These are phyloP conservation scores for Albatrellus sp. DNA, from an alignment of 1,284 basidiomycete species.

Conservation along the genomic window DNA sequence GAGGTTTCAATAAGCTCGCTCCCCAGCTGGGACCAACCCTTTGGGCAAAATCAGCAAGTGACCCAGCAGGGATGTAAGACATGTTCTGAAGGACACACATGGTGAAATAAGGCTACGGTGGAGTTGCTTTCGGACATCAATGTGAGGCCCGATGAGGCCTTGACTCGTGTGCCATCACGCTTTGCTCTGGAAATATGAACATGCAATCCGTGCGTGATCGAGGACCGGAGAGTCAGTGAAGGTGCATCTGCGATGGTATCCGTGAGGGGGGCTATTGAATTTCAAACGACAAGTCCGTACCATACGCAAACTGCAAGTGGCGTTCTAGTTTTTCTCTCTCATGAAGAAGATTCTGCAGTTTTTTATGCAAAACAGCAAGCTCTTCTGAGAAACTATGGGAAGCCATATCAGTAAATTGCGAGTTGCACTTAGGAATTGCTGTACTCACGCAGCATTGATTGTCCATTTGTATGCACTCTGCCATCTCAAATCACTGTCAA, in stretches of 20 bases:
- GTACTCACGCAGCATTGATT: conserved; percentile 60
- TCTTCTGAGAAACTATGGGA: conserved; percentile 53
- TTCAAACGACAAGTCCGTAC: conserved; percentile 24
- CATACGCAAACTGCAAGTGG: conserved; percentile 38
- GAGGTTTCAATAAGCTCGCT: conserved; percentile 47
- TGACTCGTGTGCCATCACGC: conserved; percentile 40
- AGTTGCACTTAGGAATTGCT: conserved; percentile 2
- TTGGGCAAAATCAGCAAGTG: conserved; percentile 4
- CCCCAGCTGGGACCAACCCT: conserved; percentile 75
- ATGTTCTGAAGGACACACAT: conserved; percentile 26
- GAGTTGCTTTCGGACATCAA: conserved; percentile 47
- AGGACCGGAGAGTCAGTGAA: conserved; percentile 60
- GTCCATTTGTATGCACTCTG: conserved; percentile 31
- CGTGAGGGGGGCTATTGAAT: background rate
- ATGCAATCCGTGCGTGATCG: conserved; percentile 58
- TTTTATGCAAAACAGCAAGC: conserved; percentile 40
- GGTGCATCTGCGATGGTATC: conserved; percentile 37
- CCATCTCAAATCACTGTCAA: conserved; percentile 7
- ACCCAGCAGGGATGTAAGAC: conserved; percentile 1
- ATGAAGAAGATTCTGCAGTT: conserved; percentile 31
- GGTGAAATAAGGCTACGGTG: conserved; percentile 61
- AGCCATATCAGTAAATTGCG: conserved; percentile 2
- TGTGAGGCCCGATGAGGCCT: conserved; percentile 36
- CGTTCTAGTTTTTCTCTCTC: conserved; percentile 41
- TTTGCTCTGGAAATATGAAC: conserved; percentile 56